phyloP scores from a whole-genome alignment of 768 basidiomycete species.

The Termitomyces sp. region DNA sequence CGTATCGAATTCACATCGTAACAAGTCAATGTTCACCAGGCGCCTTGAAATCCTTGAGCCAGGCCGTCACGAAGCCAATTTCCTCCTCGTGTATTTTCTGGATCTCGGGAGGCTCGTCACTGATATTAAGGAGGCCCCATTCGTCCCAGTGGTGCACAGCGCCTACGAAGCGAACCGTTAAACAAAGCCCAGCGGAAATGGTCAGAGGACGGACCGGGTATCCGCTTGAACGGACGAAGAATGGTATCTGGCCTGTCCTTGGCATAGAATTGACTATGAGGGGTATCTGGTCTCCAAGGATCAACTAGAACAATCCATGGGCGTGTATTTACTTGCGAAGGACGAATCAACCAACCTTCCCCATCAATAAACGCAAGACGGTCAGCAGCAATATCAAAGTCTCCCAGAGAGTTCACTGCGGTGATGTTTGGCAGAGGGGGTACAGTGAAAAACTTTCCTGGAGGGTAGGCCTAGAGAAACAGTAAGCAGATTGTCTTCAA shows the following conservation, averaged over 20 bases:
- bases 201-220: conserved; percentile 48
- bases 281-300: conserved; percentile 87
- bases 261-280: conserved; percentile 68
- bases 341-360: conserved; percentile 43
- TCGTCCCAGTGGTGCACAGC: conserved; percentile 77
- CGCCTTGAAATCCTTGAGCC: conserved; percentile 52
- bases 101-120: conserved; percentile 73
- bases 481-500: neutral
- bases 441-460: conserved; percentile 70
- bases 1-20: neutral
- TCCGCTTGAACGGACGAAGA: conserved; percentile 78
- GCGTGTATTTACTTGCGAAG: neutral
- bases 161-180: conserved; percentile 27
- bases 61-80: conserved; percentile 71
- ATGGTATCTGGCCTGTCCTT: conserved; percentile 64
- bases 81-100: conserved; percentile 75
- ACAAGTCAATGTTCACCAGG: conserved; percentile 15
- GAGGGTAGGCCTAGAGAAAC: conserved; percentile 57
- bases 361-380: conserved; percentile 86
- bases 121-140: conserved; percentile 60
- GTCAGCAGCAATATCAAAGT: conserved; percentile 76
- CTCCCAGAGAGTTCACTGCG: conserved; percentile 79
- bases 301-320: conserved; percentile 47
- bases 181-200: neutral
- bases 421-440: conserved; percentile 76